phyloP scores from a whole-genome alignment of 2,329 filamentous ascomycete genomes.

The Colletotrichum euphorbiae region DNA sequence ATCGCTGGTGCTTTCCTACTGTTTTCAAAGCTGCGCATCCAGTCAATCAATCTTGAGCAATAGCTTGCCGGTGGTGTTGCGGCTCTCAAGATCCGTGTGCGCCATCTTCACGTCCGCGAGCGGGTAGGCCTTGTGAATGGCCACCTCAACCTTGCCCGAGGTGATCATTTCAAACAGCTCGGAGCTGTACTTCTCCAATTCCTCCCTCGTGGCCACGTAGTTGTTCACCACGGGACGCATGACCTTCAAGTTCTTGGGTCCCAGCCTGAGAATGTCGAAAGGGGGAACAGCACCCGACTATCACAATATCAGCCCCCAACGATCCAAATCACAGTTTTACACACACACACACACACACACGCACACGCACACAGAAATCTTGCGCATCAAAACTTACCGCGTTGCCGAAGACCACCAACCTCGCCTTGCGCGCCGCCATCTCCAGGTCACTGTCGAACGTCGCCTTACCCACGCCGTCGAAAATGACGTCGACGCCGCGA shows the following conservation, averaged over 20 bases:
- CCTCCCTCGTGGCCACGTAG: constrained; percentile 77
- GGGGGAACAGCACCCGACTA: constrained; percentile 80
- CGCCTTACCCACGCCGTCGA: constrained; percentile 86
- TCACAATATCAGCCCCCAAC: background rate
- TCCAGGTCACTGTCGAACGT: constrained; percentile 86
- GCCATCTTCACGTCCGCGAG: constrained; percentile 78
- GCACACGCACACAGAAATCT: background rate
- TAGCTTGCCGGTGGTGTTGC: constrained; percentile 87
- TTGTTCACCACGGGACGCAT: constrained; percentile 78
- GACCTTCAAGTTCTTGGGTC: constrained; percentile 81
- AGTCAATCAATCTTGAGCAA: constrained; percentile 72
- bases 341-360: no score
- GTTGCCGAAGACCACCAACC: constrained; percentile 83
- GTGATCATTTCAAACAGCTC: constrained; percentile 81
- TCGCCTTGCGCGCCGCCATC: constrained; percentile 81
- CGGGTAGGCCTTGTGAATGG: constrained; percentile 81
- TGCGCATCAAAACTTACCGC: constrained; percentile 62
- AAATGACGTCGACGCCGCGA: constrained; percentile 80
- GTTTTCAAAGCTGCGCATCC: background rate
- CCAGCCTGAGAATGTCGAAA: constrained; percentile 65
- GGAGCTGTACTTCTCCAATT: constrained; percentile 75
- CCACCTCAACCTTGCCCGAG: constrained; percentile 76
- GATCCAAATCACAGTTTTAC: constrained; percentile 9
- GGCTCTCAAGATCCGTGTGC: constrained; percentile 81
- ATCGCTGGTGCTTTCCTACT: background rate